Evolutionary conservation across 768 basidiomycete genomes (phyloP), one percentile per base, ranked within the genome.

Genomic region (Piloderma croceum): DNA sequence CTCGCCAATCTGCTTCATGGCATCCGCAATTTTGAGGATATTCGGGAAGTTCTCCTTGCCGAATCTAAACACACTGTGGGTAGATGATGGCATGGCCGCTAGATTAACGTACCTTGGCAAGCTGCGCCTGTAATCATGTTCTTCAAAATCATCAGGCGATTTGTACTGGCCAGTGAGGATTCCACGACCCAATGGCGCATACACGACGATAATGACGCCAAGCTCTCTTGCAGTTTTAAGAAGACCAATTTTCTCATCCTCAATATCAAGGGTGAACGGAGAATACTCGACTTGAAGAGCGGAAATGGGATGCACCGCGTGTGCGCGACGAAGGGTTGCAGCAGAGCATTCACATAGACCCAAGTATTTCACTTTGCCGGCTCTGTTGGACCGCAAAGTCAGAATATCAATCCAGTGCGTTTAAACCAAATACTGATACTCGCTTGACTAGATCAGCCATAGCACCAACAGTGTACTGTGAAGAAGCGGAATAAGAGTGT

Each of bases 361-460:
- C 7, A 79, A 47, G 51, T 73, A 66, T 43, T 58, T 67, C 42
- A 67, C 64, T 51, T 71, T 76, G 1, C 72, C 73, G 44, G 46
- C 53, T 24, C 57, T 59, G 17, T 36, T 18, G 58, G 58, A 38
- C 59, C 57, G 10, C n/a, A 43, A 24, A 9, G 10, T 9, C 10
- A 24, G 23, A 20, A 17, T 19, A 19, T n/a, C n/a, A n/a, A n/a
- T n/a, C n/a, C n/a, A n/a, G n/a, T n/a, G 27, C 27, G 27, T 9
- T 15, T 9, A 15, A 29, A 15, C 10, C 27, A 29, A 9, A 15
- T 15, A 15, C 9, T 15, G 27, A 15, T 5, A 46, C 57, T 45
- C 54, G 74, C 74, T 74, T 69, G 37, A 76, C 75, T 18, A 74
- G 62, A 42, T 75, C 67, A 1, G 69, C 69, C 69, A 77, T 68